Evolutionary conservation across 305 asterid species (phyloP).

Genomic region (Withania somnifera): DNA sequence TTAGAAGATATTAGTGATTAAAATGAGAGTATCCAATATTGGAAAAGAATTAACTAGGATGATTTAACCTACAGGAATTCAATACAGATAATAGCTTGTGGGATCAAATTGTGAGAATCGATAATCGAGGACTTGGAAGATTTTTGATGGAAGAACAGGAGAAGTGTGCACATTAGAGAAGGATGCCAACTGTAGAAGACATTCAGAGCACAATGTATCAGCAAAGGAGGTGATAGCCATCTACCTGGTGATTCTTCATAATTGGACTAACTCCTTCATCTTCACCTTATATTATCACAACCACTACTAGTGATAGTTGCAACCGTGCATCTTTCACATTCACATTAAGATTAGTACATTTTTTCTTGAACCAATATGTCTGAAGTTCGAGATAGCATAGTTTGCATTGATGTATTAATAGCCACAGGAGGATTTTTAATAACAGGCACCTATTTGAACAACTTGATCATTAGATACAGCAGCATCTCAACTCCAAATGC

Average conservation of each 20-base stretch:
- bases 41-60: neutral
- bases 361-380: neutral
- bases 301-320: neutral
- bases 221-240: too few relatives aligned
- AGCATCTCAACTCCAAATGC: neutral
- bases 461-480: neutral
- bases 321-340: neutral
- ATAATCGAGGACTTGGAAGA: conserved; percentile 7
- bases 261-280: neutral
- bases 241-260: too few relatives aligned
- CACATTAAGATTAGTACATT: neutral
- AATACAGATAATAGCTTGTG: neutral
- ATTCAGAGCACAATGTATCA: too few relatives aligned
- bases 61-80: neutral
- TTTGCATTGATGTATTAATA: neutral
- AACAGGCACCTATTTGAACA: neutral
- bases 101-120: conserved; percentile 6
- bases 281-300: neutral
- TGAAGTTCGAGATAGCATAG: too few relatives aligned
- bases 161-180: neutral
- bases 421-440: neutral
- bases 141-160: neutral
- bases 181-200: too few relatives aligned
- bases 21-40: neutral
- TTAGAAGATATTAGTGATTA: neutral